A percentile compares a stretch with the other conserved stretches of the same genome.
Conservation (phyloP, 2,329 filamentous ascomycete genomes). For the Aspergillus pseudotamarii region DNA sequence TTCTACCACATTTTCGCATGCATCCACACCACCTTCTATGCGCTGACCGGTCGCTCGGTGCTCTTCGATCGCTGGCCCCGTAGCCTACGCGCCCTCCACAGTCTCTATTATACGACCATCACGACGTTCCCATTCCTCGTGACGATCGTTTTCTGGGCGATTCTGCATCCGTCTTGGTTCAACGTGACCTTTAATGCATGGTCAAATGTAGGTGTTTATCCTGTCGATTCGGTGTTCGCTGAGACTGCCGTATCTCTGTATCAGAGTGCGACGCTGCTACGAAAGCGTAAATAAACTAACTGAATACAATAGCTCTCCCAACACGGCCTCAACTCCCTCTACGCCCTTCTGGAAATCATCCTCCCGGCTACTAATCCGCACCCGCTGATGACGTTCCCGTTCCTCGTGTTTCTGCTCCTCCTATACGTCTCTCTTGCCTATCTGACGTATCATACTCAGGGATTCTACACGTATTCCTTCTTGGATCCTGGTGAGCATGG, state of each 20-base stretch:
- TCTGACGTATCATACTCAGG: conserved; percentile 68
- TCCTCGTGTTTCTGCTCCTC: conserved; percentile 69
- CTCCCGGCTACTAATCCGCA: conserved; percentile 66
- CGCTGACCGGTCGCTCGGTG: conserved; percentile 52
- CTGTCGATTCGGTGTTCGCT: not conserved
- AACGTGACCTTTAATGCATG: conserved; percentile 57
- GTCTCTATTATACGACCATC: conserved; percentile 65
- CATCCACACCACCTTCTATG: conserved; percentile 71
- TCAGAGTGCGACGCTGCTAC: not conserved
- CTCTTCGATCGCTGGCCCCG: conserved; percentile 64
- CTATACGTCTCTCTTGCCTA: conserved; percentile 76
- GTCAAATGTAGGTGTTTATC: conserved; percentile 45
- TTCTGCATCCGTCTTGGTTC: conserved; percentile 62
- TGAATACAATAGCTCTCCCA: conserved; percentile 59
- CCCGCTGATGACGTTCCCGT: conserved; percentile 67
- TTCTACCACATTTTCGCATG: conserved; percentile 75
- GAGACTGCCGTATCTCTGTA: not conserved
- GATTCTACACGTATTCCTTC: conserved; percentile 78
- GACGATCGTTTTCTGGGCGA: conserved; percentile 70
- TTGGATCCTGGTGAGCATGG: conserved; percentile 63
- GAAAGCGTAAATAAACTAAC: not conserved
- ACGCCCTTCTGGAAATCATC: conserved; percentile 75
- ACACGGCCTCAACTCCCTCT: conserved; percentile 73
- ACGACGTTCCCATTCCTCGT: conserved; percentile 69
- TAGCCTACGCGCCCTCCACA: conserved; percentile 66